phyloP scores from a whole-genome alignment of 2,329 filamentous ascomycete genomes.

The Pseudocercospora crystallina region DNA sequence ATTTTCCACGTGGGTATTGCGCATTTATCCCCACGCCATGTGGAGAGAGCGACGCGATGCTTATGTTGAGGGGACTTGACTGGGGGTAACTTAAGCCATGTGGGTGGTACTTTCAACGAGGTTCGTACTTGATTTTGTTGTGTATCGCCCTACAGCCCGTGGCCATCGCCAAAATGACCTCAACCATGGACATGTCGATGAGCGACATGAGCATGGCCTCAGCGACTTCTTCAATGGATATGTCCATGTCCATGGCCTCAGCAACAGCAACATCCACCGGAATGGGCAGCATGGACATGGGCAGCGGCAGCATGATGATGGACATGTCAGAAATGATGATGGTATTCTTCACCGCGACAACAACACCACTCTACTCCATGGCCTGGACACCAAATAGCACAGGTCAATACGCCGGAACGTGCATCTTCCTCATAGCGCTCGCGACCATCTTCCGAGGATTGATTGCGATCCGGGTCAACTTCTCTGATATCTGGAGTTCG shows the following conservation, averaged over 20 bases:
- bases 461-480: slow-evolving; percentile 20
- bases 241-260: slow-evolving; percentile 11
- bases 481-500: too few species aligned
- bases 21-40: too few species aligned
- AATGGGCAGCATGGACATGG: slow-evolving; percentile 22
- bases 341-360: slow-evolving; percentile 63
- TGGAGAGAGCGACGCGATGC: too few species aligned
- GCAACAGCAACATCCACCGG: slow-evolving; percentile 5
- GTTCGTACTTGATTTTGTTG: too few species aligned
- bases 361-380: slow-evolving; percentile 63
- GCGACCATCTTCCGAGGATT: slow-evolving; percentile 63
- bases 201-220: slow-evolving; percentile 9
- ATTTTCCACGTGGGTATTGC: too few species aligned
- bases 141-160: neutral
- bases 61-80: too few species aligned
- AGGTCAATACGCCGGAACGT: slow-evolving; percentile 78
- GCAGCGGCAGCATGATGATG: slow-evolving; percentile 30
- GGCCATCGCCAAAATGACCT: neutral
- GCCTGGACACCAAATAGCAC: slow-evolving; percentile 69
- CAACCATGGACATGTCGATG: slow-evolving; percentile 9
- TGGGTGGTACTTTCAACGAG: too few species aligned
- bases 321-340: slow-evolving; percentile 48
- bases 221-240: neutral
- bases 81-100: too few species aligned
- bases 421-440: slow-evolving; percentile 82